phyloP scores from a whole-genome alignment of 140 eudicot genomes.

The Ambrosia hybrid region DNA sequence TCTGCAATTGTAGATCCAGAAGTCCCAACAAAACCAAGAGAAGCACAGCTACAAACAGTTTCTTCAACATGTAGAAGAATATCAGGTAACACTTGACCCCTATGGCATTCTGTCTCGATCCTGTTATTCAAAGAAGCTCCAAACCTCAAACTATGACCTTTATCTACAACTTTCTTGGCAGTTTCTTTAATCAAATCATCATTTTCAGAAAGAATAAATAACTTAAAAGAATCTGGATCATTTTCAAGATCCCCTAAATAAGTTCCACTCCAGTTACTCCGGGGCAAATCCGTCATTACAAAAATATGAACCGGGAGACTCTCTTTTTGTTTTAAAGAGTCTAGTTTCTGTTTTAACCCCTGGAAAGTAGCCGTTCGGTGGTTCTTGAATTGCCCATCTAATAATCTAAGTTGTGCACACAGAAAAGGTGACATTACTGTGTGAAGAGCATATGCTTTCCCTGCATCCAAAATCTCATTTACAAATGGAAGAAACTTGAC shows the following conservation, averaged over 20 bases:
- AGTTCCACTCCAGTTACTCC: slow-evolving; percentile 73
- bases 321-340: slow-evolving; percentile 51
- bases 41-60: slow-evolving; percentile 85
- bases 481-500: slow-evolving; percentile 77
- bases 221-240: slow-evolving; percentile 53
- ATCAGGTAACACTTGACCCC: slow-evolving; percentile 50
- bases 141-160: slow-evolving; percentile 32
- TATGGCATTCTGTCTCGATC: slow-evolving; percentile 31
- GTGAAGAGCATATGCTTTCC: slow-evolving; percentile 56
- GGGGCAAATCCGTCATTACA: slow-evolving; percentile 94
- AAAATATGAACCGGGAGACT: slow-evolving; percentile 70
- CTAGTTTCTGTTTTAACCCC: slow-evolving; percentile 63
- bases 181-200: slow-evolving; percentile 50
- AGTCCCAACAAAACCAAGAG: slow-evolving; percentile 95
- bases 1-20: slow-evolving; percentile 90
- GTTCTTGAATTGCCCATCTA: slow-evolving; percentile 98
- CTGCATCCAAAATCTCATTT: slow-evolving; percentile 68
- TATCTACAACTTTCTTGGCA: slow-evolving; percentile 52
- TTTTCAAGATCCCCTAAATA: slow-evolving; percentile 74
- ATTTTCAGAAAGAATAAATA: slow-evolving; percentile 60
- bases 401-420: slow-evolving; percentile 93
- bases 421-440: slow-evolving; percentile 66
- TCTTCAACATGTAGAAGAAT: slow-evolving; percentile 72
- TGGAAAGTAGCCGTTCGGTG: slow-evolving; percentile 70
- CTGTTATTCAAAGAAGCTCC: slow-evolving; percentile 21